Conservation (phyloP, 176 grass and related monocot species). For the Carex littledalei region DNA sequence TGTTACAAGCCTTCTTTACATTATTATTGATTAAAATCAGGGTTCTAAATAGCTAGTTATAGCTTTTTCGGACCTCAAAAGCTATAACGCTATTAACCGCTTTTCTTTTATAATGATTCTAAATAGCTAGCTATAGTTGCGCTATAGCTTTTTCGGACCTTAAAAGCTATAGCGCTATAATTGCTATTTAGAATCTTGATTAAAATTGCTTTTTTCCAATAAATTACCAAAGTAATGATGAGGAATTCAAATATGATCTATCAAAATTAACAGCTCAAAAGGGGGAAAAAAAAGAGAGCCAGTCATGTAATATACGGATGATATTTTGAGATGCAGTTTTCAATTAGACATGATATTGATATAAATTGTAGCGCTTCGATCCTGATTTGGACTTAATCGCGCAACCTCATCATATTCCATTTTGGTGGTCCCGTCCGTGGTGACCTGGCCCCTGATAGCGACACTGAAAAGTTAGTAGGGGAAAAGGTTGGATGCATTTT, state of each 20-base stretch:
- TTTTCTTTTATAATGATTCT: no score
- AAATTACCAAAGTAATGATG: not conserved
- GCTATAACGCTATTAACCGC: no score
- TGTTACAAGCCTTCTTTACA: not conserved
- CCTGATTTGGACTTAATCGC: not conserved
- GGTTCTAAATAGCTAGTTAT: no score
- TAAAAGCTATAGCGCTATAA: no score
- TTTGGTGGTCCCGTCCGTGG: not conserved
- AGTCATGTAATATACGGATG: not conserved
- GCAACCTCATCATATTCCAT: not conserved
- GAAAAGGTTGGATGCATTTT: not conserved
- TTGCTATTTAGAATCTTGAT: no score
- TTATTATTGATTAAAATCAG: no score
- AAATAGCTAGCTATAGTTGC: no score
- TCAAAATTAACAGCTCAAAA: not conserved
- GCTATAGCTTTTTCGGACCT: no score
- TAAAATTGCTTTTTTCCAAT: no score
- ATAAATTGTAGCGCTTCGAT: conserved; percentile 1
- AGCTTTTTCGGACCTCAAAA: no score
- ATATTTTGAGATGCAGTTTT: not conserved
- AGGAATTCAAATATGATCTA: not conserved
- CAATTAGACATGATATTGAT: not conserved
- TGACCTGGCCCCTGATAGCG: not conserved
- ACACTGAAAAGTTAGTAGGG: not conserved
- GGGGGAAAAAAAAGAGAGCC: not conserved